Percentiles rank a stretch among this genome's conserved stretches.
phyloP scores from a whole-genome alignment of 2,329 filamentous ascomycete genomes.

The Ophiocordyceps camponoti-saundersi region DNA sequence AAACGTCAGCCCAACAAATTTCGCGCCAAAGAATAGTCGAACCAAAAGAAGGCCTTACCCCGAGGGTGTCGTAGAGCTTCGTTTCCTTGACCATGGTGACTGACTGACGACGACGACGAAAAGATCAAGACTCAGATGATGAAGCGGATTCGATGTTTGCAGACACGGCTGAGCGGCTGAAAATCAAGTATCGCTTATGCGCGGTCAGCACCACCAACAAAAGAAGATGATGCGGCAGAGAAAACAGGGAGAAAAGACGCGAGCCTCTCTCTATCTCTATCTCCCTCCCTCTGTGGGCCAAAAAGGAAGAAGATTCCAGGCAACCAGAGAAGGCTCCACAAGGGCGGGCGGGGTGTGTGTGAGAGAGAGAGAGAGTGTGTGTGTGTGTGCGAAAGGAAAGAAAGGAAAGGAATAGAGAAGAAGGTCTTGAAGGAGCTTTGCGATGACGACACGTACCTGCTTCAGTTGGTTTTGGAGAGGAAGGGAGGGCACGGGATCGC shows the following conservation, averaged over 20 bases:
- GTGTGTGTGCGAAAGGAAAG: too few relatives aligned
- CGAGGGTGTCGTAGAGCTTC: constrained; percentile 49
- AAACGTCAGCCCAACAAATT: neutral
- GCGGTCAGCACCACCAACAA: neutral
- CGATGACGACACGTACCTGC: neutral
- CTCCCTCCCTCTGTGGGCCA: neutral
- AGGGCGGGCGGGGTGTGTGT: neutral
- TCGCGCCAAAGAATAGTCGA: constrained; percentile 6
- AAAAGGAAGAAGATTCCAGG: constrained; percentile 2
- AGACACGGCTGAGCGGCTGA: too few relatives aligned
- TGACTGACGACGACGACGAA: constrained; percentile 1
- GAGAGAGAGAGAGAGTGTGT: neutral
- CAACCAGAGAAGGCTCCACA: neutral
- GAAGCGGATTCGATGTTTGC: neutral
- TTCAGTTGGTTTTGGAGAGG: neutral
- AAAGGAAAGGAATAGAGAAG: neutral
- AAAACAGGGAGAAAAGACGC: neutral
- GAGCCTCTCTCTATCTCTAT: neutral
- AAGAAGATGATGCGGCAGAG: neutral
- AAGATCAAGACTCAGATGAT: constrained; percentile 1
- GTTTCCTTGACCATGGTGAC: constrained; percentile 43
- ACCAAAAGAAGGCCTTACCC: constrained; percentile 36
- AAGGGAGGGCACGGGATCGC: neutral
- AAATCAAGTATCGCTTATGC: too few relatives aligned
- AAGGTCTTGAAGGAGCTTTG: neutral